Percentiles rank a stretch among this genome's conserved stretches.
These are phyloP conservation scores for Fraxinus nigra DNA, from an alignment of 305 asterid species.

Conservation along the genomic window DNA sequence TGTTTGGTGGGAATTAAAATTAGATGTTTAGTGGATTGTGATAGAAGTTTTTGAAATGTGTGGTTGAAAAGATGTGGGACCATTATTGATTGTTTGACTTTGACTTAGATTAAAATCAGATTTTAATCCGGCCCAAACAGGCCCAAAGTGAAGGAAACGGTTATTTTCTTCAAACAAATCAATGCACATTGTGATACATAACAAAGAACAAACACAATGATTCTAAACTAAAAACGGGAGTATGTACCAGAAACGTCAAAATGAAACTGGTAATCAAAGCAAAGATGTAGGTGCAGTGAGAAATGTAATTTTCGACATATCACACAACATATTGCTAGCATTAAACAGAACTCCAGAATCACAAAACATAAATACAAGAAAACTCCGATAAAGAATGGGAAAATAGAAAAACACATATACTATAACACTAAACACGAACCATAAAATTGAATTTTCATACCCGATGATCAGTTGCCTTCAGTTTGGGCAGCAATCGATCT, in stretches of 20 bases:
- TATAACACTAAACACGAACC: slow-evolving; percentile 6
- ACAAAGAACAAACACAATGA: background rate
- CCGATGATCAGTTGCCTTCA: slow-evolving; percentile 99
- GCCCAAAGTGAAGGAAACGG: background rate
- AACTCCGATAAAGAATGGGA: slow-evolving; percentile 17
- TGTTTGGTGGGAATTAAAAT: too few relatives aligned
- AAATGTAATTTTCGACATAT: slow-evolving; percentile 11
- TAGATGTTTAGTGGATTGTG: too few relatives aligned
- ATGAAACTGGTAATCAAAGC: slow-evolving; percentile 15
- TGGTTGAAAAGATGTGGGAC: too few relatives aligned
- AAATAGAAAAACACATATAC: background rate
- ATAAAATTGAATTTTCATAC: slow-evolving; percentile 34
- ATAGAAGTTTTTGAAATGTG: too few relatives aligned
- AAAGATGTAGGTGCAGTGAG: slow-evolving; percentile 9
- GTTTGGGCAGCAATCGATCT: slow-evolving; percentile 89
- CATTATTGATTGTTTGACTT: too few relatives aligned
- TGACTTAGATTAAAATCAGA: too few relatives aligned
- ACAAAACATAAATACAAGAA: slow-evolving; percentile 8
- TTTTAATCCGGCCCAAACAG: too few relatives aligned
- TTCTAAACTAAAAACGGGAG: background rate
- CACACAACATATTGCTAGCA: slow-evolving; percentile 8
- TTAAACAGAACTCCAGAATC: slow-evolving; percentile 3
- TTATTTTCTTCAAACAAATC: background rate
- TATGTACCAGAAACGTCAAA: background rate
- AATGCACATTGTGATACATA: background rate